Conservation (phyloP, 495 filamentous ascomycete genomes). For the Ramalina peruviana region DNA sequence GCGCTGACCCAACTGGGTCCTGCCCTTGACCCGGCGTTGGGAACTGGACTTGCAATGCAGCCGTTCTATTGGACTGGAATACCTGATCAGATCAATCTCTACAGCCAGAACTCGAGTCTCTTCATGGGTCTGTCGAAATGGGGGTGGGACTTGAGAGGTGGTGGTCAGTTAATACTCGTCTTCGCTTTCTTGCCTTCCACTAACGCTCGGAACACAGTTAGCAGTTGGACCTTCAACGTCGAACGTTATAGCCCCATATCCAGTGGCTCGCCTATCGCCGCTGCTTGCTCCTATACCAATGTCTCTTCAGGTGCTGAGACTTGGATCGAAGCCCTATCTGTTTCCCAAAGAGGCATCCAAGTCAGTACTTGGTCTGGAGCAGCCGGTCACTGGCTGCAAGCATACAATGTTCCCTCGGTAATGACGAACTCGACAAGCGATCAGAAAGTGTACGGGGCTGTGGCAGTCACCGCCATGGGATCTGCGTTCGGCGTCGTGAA, state of each 20-base stretch:
- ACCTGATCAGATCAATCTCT: constrained; percentile 13
- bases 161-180: constrained; percentile 1
- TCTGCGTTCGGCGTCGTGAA: constrained; percentile 13
- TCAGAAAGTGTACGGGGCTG: constrained; percentile 1
- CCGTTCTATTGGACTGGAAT: constrained; percentile 4
- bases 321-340: constrained; percentile 14
- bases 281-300: constrained; percentile 10
- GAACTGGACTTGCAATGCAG: constrained; percentile 16
- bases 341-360: constrained; percentile 9
- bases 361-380: constrained; percentile 15
- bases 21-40: constrained; percentile 5
- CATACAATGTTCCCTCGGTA: constrained; percentile 7
- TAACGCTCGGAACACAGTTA: constrained; percentile 3
- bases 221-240: constrained; percentile 5
- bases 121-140: constrained; percentile 12
- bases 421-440: constrained; percentile 13
- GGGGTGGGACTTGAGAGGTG: background rate
- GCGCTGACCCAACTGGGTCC: constrained; percentile 11
- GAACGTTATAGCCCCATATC: constrained; percentile 7
- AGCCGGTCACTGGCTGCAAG: constrained; percentile 8
- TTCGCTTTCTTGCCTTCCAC: background rate
- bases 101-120: constrained; percentile 9
- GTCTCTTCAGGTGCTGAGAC: constrained; percentile 8
- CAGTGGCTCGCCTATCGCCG: constrained; percentile 10
- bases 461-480: constrained; percentile 14